Base-by-base conservation (phyloP, 176 grass and related monocot species). In the Triticum timopheevii region DNA sequence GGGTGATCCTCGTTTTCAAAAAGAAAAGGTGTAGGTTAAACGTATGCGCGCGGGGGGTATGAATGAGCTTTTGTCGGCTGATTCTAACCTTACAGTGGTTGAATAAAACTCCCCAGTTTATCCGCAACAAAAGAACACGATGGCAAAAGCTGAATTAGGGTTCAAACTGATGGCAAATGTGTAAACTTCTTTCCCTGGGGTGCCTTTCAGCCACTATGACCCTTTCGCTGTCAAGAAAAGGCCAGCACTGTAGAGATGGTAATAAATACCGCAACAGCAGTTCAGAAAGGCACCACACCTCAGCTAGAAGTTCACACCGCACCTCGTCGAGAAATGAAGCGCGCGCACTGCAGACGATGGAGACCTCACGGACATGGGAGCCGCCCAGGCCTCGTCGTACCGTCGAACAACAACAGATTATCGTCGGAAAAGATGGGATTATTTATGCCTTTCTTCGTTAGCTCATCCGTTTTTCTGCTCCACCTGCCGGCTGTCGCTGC, bases 251-350 rank as follows among this genome's bases (percentile, higher is more conserved):
- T 40, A 80, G 52, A 56, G 17, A 56, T 52, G 49, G 77, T 25
- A 64, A 44, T 19, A 30, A 10, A 19, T 63, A 30, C 23, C 1
- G 27, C 52, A 30, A 76, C 13, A 54, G 38, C 62, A 24, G 61
- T 31, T 77, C 8, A 17, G 63, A 88, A 35, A 62, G 50, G 49
- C 49, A 52, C 49, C 49, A 36, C 47, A 27, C 19, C 73, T 61
- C 80, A 63, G 68, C 87, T 85, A 33, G 44, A 81, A 84, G 68
- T 50, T 27, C 25, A 67, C 30, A 15, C 40, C 25, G 6, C 50
- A 84, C 79, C 80, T 61, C 34, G 47, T 64, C 77, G 27, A 13
- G 65, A 83, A 52, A 77, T 33, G 3, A 47, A 13, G 8, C 65
- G 25, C 45, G 61, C 65, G 20, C 45, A 49, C 64, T 77, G 58